phyloP scores from a whole-genome alignment of 164 flowering plant genomes.

The Platanus orientalis region DNA sequence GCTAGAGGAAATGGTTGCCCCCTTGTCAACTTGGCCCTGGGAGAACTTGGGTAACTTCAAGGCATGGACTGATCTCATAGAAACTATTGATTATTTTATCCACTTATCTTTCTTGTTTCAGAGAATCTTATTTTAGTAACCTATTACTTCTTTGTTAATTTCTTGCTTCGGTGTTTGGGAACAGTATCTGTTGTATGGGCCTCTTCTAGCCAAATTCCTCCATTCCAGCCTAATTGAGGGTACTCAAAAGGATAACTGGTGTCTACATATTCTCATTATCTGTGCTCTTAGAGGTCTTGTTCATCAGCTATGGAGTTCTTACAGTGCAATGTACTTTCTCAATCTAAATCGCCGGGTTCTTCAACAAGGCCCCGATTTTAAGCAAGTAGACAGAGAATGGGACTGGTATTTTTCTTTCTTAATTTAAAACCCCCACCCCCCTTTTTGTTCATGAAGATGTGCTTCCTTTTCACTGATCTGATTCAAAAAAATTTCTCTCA shows the following conservation, averaged over 20 bases:
- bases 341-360: constrained; percentile 43
- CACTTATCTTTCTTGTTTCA: neutral
- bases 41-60: constrained; percentile 50
- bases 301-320: constrained; percentile 53
- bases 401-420: constrained; percentile 46
- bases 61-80: constrained; percentile 24
- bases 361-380: constrained; percentile 52
- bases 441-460: neutral
- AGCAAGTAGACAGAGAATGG: constrained; percentile 83
- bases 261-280: constrained; percentile 53
- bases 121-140: neutral
- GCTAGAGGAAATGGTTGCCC: constrained; percentile 35
- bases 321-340: constrained; percentile 47
- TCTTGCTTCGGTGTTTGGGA: neutral
- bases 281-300: constrained; percentile 42
- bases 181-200: constrained; percentile 70
- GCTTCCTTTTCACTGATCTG: neutral
- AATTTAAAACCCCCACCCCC: neutral
- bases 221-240: constrained; percentile 31
- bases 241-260: constrained; percentile 29
- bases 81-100: neutral
- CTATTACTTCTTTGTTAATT: neutral
- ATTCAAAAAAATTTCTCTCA: neutral
- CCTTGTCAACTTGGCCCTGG: constrained; percentile 75
- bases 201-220: constrained; percentile 46